Percentiles rank a stretch among this genome's conserved stretches.
Evolutionary conservation across 164 flowering plant genomes (phyloP).

Genomic region (Platanus orientalis): DNA sequence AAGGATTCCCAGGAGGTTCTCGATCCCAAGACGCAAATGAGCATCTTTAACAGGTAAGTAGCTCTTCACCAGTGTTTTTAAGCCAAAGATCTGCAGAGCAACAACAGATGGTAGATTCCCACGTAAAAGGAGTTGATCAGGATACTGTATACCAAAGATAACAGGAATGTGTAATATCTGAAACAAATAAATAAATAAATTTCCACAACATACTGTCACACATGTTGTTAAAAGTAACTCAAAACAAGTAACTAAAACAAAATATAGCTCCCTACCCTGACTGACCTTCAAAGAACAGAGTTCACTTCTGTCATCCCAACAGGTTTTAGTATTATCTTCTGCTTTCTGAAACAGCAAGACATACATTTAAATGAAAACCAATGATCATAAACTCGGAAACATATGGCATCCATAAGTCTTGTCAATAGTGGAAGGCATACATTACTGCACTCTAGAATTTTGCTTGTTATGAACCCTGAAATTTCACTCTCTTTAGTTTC

Average conservation of each 20-base stretch:
- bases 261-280: conserved; percentile 13
- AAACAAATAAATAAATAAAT: not conserved
- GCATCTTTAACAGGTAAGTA: conserved; percentile 92
- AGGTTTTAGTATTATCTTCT: conserved; percentile 32
- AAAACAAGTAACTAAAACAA: conserved; percentile 9
- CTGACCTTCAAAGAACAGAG: conserved; percentile 83
- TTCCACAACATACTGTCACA: conserved; percentile 3
- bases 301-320: conserved; percentile 87
- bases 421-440: conserved; percentile 37
- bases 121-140: not conserved
- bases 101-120: not conserved
- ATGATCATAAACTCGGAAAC: not conserved
- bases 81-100: conserved; percentile 63
- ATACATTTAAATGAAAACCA: conserved; percentile 2
- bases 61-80: conserved; percentile 88
- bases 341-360: conserved; percentile 41
- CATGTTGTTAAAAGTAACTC: not conserved
- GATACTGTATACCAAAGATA: not conserved
- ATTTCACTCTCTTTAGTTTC: conserved; percentile 94
- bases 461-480: conserved; percentile 56
- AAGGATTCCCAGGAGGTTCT: conserved; percentile 54
- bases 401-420: not conserved
- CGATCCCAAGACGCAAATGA: conserved; percentile 77
- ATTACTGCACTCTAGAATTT: conserved; percentile 49
- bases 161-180: conserved; percentile 1